Evolutionary conservation across 495 filamentous ascomycete genomes (phyloP), one percentile per base, ranked within the genome.

Genomic region (Beverwykella pulmonaria): DNA sequence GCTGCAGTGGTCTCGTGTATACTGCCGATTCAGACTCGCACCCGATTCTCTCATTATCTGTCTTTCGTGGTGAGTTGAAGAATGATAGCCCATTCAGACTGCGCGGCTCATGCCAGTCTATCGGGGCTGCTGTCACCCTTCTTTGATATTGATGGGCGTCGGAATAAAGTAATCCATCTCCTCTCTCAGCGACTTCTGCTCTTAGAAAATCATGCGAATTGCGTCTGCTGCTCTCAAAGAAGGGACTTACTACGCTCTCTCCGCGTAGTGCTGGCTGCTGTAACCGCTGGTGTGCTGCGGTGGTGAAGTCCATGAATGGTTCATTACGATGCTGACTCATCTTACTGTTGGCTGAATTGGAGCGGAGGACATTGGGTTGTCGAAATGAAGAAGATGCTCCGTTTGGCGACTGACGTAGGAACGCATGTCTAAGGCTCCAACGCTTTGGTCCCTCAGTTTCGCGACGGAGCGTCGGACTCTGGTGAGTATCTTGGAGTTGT

Each of bases 181-280:
- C 27, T 41, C 44, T 46, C 44, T 67, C 53, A 56, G 30, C 27
- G 47, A 48, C 32, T 50, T 15, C 26, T 23, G 46, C 27, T 12
- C 32, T 8, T 39, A 53, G 57, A 39, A 0, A 53, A 1, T 23
- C n/a, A 3, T 50, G 25, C 29, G 60, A 26, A 61, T 61, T 54
- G 36, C 60, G 64, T 41, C 39, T 55, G 27, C 53, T 69, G 50
- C 49, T 64, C 29, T 59, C 64, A 59, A 76, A 76, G 63, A 76
- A 76, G 2, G 73, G 73, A 61, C 73, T 74, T 57, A 66, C 54
- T 48, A 75, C 71, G 67, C 32, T 66, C 52, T 56, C 53, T 15
- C 14, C 57, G 10, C 19, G n/a, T 34, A n/a, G 41, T n/a, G 32
- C 17, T 26, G 46, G 55, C 49, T 46, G 69, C 20, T 56, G 39